Evolutionary conservation across 2,329 filamentous ascomycete genomes (phyloP), one percentile per base, ranked within the genome.

Genomic region (Gnomoniopsis sp.): DNA sequence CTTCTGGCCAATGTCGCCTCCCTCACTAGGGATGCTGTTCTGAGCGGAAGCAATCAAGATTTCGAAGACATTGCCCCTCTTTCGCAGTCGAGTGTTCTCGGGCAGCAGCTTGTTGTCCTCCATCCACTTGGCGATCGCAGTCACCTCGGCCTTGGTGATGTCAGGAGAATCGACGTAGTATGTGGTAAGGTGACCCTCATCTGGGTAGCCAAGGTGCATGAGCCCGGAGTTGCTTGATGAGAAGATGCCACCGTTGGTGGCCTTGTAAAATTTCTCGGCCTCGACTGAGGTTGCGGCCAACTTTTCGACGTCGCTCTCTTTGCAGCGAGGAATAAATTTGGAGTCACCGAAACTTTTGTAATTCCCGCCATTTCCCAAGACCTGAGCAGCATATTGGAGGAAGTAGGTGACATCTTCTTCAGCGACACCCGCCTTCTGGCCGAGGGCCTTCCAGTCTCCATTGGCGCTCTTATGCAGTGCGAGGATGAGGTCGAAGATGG

Each of bases 321-420:
- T 78, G 67, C 89, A 85, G 65, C 89, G 81, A 2, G 90, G 90
- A 58, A 95, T 82, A 69, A 95, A 93, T 71, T 95, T 95, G 67
- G 88, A 84, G 73, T 95, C 90, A 47, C 91, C 91, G 67, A 93
- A 93, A 65, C 88, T 89, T 77, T 93, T 93, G 77, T 93, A 95
- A 73, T 95, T 95, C 63, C 91, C 89, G 62, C 81, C 81, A 70
- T 93, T 95, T 48, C 89, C 89, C 2, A 95, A 78, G 72, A 95
- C 92, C 72, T 91, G 88, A 33, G 84, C 85, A 8, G 88, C 81
- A 71, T 93, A 95, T 71, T 92, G 85, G 41, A 93, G 78, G 75
- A 93, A 93, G 61, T 81, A 78, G 17, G 81, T 80, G 49, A 91
- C 70, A 56, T 91, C 82, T 55, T 86, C 79, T 53, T 86, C 79